Evolutionary conservation across 257 asterid species (phyloP), one percentile per base, ranked within the genome.

Genomic region (Solanum etuberosum): DNA sequence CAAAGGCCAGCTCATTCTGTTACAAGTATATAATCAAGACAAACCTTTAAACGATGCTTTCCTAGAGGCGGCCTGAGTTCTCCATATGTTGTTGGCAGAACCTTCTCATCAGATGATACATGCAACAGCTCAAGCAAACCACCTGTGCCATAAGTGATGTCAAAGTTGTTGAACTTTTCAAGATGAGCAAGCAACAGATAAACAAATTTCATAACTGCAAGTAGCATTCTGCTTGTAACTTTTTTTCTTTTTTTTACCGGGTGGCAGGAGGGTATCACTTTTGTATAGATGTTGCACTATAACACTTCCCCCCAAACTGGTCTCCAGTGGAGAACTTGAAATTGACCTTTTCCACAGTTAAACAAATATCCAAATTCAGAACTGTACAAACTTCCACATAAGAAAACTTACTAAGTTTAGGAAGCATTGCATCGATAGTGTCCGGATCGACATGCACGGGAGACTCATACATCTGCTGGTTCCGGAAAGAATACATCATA

Each of bases 1-100:
- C 38, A 48, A 80, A 48, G 81, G 83, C 72, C 65, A 34, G 71
- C 25, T 34, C 5, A 27, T 29, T 84, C 72, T 37, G 31, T n/a
- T 46, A 32, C 72, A 87, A 43, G 51, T 11, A 31, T 29, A 29
- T 13, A 32, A 51, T 83, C 29, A 76, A 65, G 81, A 83, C 91
- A 81, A 87, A 93, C 99, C 99, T 96, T 96, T 88, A 97, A 89
- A 8, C 99, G 98, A 91, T 97, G 96, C 88, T 95, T 94, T 76
- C 99, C 99, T 46, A 97, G 98, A 90, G 99, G 99, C 57, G 99
- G 99, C 91, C 92, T 94, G 88, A 97, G 88, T 92, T 95, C 98
- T 86, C 99, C 99, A 91, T 93, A 97, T 20, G 99, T 91, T 86
- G 95, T 90, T 48, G 95, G 97, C 77, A 96, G 91, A 78, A 93